Conservation (phyloP, 2,329 filamentous ascomycete species). For the Penicillium aurantiogriseum region DNA sequence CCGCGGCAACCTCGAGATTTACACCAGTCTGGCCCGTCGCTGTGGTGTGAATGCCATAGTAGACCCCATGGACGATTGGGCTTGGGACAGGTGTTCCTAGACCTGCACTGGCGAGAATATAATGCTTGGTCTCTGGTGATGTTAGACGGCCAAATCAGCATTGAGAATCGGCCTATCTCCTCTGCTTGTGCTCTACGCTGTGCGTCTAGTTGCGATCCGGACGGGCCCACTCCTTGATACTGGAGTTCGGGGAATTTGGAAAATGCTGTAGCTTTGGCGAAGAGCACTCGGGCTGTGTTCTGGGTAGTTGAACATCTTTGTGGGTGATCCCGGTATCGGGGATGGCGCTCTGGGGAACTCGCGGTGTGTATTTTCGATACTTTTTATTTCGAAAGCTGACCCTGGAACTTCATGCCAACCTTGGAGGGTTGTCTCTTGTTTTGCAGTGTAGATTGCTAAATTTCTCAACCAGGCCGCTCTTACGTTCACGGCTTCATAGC, state of each 20-base stretch:
- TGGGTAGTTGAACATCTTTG: slow-evolving; percentile 20
- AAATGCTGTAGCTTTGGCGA: slow-evolving; percentile 19
- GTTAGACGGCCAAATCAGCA: slow-evolving; percentile 42
- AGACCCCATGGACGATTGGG: slow-evolving; percentile 49
- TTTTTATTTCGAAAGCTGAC: not conserved
- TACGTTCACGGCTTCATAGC: not conserved
- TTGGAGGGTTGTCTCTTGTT: not conserved
- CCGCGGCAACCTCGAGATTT: slow-evolving; percentile 40
- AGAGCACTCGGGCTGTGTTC: slow-evolving; percentile 19
- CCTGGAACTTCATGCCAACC: too few species aligned
- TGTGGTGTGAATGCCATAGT: slow-evolving; percentile 41
- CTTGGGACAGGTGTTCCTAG: slow-evolving; percentile 49
- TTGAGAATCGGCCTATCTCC: slow-evolving; percentile 43
- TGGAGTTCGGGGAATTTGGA: slow-evolving; percentile 15
- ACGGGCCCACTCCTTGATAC: slow-evolving; percentile 22
- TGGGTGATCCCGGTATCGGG: not conserved
- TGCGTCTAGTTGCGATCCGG: slow-evolving; percentile 29
- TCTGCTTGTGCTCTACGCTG: slow-evolving; percentile 39
- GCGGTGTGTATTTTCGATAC: too few species aligned
- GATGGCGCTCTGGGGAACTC: not conserved
- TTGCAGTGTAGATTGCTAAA: not conserved
- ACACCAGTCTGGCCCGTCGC: slow-evolving; percentile 34
- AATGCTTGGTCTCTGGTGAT: slow-evolving; percentile 42
- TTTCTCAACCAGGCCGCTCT: not conserved
- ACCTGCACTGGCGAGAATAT: slow-evolving; percentile 50